phyloP scores from a whole-genome alignment of 257 asterid species.

The Pogostemon cablin region DNA sequence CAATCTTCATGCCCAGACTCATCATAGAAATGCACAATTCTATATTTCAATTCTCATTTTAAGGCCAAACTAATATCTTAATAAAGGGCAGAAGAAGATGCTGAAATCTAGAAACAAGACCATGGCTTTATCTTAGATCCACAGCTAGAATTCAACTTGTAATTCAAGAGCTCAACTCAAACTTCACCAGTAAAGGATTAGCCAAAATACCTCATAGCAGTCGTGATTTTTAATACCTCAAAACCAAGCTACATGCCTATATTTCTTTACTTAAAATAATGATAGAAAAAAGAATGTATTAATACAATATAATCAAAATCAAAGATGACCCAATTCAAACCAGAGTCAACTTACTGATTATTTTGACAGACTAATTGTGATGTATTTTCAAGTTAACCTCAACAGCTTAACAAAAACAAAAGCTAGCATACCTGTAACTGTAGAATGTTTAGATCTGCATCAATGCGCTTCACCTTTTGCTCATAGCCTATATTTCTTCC shows the following conservation, averaged over 20 bases:
- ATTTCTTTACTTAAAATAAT: no score
- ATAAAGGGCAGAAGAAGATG: background rate
- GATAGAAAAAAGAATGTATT: no score
- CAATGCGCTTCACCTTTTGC: conserved; percentile 79
- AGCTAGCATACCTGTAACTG: conserved; percentile 65
- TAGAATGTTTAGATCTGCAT: conserved; percentile 79
- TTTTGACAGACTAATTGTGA: conserved; percentile 11
- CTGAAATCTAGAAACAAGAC: background rate
- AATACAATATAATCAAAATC: conserved; percentile 6
- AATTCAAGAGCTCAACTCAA: no score
- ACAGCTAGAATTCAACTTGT: no score
- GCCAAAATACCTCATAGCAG: no score
- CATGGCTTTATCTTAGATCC: background rate
- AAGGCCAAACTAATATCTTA: background rate
- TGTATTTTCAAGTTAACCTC: conserved; percentile 7
- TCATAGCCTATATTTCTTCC: conserved; percentile 62
- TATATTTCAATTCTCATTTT: conserved; percentile 10
- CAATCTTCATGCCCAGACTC: conserved; percentile 4
- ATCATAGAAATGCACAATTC: background rate
- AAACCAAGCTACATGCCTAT: no score
- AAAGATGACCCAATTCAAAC: conserved; percentile 2
- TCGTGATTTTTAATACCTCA: no score
- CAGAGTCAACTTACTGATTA: background rate
- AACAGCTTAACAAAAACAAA: background rate
- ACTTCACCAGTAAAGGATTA: no score